Conservation (phyloP, 192 early-diverging fungal genomes). For the Haplosporangium gracile region DNA sequence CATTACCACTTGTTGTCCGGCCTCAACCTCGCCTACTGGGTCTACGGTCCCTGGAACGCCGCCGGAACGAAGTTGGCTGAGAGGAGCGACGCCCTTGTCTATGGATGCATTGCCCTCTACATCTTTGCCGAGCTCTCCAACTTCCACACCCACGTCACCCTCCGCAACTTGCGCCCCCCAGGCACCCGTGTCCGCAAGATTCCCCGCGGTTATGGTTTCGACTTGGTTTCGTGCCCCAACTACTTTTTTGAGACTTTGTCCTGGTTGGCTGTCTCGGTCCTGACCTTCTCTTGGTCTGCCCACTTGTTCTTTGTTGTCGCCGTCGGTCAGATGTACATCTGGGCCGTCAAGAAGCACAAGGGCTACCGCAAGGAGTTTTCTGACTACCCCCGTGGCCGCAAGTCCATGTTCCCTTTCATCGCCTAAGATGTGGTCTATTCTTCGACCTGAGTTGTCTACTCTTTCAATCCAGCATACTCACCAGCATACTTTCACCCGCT, state of each 20-base stretch:
- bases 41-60: constrained; percentile 83
- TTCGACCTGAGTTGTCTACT: neutral
- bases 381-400: constrained; percentile 87
- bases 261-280: constrained; percentile 78
- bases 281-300: constrained; percentile 73
- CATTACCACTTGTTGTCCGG: constrained; percentile 93
- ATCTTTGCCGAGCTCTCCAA: constrained; percentile 90
- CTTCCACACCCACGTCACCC: constrained; percentile 83
- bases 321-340: constrained; percentile 87
- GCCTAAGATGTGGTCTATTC: constrained; percentile 47
- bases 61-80: constrained; percentile 62
- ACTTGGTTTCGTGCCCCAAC: constrained; percentile 91
- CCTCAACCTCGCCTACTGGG: constrained; percentile 83
- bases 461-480: neutral
- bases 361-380: constrained; percentile 90
- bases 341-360: constrained; percentile 96
- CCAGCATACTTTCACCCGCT: neutral
- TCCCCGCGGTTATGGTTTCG: constrained; percentile 94
- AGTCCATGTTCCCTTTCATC: constrained; percentile 79
- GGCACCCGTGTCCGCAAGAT: constrained; percentile 89
- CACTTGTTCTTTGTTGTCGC: constrained; percentile 76
- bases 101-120: constrained; percentile 30
- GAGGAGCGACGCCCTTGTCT: constrained; percentile 48
- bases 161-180: constrained; percentile 92
- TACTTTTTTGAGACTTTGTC: constrained; percentile 90